Evolutionary conservation across 2,329 filamentous ascomycete genomes (phyloP), one percentile per base, ranked within the genome.

Genomic region (Fusarium subtropicale): DNA sequence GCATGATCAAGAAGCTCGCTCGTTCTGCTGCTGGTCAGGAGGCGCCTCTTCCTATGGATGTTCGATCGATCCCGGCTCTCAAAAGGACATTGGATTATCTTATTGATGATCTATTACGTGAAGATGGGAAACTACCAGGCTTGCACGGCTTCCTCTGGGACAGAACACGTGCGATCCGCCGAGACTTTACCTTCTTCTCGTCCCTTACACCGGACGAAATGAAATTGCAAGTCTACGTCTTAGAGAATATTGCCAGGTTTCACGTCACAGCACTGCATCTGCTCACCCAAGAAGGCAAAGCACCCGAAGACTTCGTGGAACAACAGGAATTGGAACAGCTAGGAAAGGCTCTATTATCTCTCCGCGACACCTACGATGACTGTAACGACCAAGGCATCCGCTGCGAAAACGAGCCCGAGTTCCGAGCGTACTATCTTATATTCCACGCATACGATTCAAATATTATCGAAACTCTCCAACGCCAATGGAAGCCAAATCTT

Each of bases 321-420:
- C 88, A 90, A 66, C 89, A 91, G 73, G 90, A 92, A 76, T 81
- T 88, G 26, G 89, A 91, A 75, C 90, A 91, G 74, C 82, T 92
- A 18, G 86, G 87, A 38, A 90, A 91, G 72, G 85, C 89, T 0
- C 79, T 92, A 6, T 81, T 91, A 16, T 91, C 90, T 2, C 80
- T 92, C 16, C 86, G 88, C 58, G 87, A 91, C 68, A 82, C 89
- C 3, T 92, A 92, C 73, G 88, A 91, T 67, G 87, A 90, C 71
- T 90, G 88, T 75, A 84, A 84, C 44, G 82, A 84, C n/a, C 85
- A 87, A 60, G 83, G 83, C 3, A 84, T 91, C 39, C 63, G 76
- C 8, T 91, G 88, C 72, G 80, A 84, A 61, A 90, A 91, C 64
- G 89, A 91, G 73, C 80, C 86, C 22, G 89, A 91, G 72, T 91